These are phyloP conservation scores for Juglanconis sp. DNA, from an alignment of 2,329 filamentous ascomycete species.

Conservation along the genomic window DNA sequence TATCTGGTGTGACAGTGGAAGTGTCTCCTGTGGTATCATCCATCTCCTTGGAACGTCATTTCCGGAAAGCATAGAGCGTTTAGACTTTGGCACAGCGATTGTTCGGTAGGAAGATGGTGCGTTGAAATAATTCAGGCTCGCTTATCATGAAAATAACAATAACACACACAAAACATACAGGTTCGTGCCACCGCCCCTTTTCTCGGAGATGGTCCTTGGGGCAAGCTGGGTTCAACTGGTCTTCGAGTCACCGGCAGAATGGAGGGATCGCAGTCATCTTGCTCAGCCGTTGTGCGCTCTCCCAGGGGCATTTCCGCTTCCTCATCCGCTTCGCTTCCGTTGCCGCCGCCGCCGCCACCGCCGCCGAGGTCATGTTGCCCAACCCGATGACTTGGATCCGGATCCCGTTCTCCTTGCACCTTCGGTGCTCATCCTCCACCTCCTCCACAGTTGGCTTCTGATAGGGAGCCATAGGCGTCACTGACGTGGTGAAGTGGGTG, in stretches of 20 bases:
- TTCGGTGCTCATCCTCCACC: conserved; percentile 5
- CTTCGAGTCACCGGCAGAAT: conserved; percentile 1
- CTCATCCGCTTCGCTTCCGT: conserved; percentile 7
- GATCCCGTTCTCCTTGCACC: not conserved
- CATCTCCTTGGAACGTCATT: too few species aligned
- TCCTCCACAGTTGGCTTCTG: conserved; percentile 16
- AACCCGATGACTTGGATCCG: not conserved
- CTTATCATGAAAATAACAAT: not conserved
- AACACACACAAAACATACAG: too few species aligned
- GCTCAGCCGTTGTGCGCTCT: conserved; percentile 9
- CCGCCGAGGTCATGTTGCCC: not conserved
- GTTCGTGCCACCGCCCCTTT: not conserved
- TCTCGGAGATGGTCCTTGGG: not conserved
- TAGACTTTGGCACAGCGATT: too few species aligned
- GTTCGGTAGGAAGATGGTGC: too few species aligned
- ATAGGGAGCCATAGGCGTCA: conserved; percentile 11
- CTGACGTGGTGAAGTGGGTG: not conserved
- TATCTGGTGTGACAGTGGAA: too few species aligned
- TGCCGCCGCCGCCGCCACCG: not conserved
- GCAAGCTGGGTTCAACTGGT: too few species aligned
- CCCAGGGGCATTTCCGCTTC: conserved; percentile 13
- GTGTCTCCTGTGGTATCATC: too few species aligned
- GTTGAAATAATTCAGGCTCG: not conserved
- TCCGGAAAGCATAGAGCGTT: too few species aligned
- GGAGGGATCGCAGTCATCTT: conserved; percentile 4